These are phyloP conservation scores for Botryotinia convoluta DNA, from an alignment of 2,329 filamentous ascomycete species.

Conservation along the genomic window DNA sequence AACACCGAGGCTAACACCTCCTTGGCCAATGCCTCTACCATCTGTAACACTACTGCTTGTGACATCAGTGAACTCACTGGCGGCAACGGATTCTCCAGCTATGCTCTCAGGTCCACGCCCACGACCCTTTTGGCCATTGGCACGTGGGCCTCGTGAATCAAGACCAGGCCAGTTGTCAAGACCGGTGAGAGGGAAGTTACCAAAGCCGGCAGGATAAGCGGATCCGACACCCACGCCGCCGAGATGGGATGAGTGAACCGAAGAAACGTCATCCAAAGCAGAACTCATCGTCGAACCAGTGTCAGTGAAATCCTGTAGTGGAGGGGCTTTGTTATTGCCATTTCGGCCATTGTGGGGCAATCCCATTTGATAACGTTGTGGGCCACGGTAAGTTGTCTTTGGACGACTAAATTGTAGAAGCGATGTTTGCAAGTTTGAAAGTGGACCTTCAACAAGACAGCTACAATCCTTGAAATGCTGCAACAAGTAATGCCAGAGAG, in stretches of 20 bases:
- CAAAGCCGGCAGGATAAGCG: slow-evolving; percentile 93
- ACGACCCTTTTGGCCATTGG: slow-evolving; percentile 63
- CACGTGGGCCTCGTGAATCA: slow-evolving; percentile 58
- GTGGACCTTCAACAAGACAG: slow-evolving; percentile 90
- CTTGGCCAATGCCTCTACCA: slow-evolving; percentile 73
- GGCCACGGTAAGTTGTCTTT: slow-evolving; percentile 85
- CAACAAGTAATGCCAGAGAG: slow-evolving; percentile 92
- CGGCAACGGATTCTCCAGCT: slow-evolving; percentile 88
- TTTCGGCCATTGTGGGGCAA: slow-evolving; percentile 47
- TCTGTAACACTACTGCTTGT: slow-evolving; percentile 70
- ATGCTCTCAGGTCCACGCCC: slow-evolving; percentile 72
- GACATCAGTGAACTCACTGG: slow-evolving; percentile 84
- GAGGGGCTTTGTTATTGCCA: slow-evolving; percentile 31
- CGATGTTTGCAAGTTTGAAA: slow-evolving; percentile 94
- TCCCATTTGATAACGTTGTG: slow-evolving; percentile 81
- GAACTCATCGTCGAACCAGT: slow-evolving; percentile 89
- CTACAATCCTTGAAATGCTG: slow-evolving; percentile 96
- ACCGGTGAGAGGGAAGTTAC: slow-evolving; percentile 63
- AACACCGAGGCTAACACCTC: slow-evolving; percentile 80
- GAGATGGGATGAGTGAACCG: slow-evolving; percentile 87
- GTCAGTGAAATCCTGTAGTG: slow-evolving; percentile 50
- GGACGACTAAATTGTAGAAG: slow-evolving; percentile 92
- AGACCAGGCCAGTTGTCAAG: slow-evolving; percentile 83
- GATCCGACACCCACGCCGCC: slow-evolving; percentile 76
- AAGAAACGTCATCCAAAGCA: slow-evolving; percentile 95